phyloP scores from a whole-genome alignment of 148 eudicot genomes.

The Rheum nobile region DNA sequence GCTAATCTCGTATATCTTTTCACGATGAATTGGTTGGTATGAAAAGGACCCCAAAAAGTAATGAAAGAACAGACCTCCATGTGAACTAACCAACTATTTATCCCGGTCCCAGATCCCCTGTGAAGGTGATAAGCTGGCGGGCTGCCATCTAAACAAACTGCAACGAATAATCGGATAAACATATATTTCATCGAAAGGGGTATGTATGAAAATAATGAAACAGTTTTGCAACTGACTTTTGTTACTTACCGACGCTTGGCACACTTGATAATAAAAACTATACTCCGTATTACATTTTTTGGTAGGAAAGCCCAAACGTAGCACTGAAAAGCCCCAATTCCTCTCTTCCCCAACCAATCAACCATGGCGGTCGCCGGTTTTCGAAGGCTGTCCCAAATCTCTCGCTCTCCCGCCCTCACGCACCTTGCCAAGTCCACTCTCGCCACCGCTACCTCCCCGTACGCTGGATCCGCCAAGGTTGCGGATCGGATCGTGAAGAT shows the following conservation, averaged over 20 bases:
- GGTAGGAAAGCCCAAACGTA: neutral
- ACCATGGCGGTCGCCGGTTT: slow-evolving; percentile 55
- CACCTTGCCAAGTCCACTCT: slow-evolving; percentile 24
- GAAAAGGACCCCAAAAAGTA: too few species aligned
- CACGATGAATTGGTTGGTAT: too few species aligned
- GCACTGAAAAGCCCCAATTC: neutral
- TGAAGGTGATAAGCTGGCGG: slow-evolving; percentile 19
- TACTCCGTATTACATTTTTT: too few species aligned
- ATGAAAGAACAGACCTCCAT: slow-evolving; percentile 13
- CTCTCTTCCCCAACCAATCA: slow-evolving; percentile 6
- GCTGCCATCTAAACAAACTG: slow-evolving; percentile 28
- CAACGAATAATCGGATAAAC: too few species aligned
- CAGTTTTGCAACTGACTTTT: too few species aligned
- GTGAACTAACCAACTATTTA: slow-evolving; percentile 20
- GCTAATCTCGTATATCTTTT: too few species aligned
- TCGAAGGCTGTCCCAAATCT: slow-evolving; percentile 30
- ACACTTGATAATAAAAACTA: too few species aligned
- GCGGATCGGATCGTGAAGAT: slow-evolving; percentile 79
- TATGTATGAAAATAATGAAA: too few species aligned
- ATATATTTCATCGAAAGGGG: too few species aligned
- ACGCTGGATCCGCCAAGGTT: slow-evolving; percentile 41
- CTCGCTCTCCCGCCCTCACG: slow-evolving; percentile 34
- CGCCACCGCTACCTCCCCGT: slow-evolving; percentile 9
- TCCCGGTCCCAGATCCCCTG: slow-evolving; percentile 15
- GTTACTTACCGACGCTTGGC: too few species aligned